Evolutionary conservation across 2,329 filamentous ascomycete genomes (phyloP).

Genomic region (Chrysosporium queenslandicum): DNA sequence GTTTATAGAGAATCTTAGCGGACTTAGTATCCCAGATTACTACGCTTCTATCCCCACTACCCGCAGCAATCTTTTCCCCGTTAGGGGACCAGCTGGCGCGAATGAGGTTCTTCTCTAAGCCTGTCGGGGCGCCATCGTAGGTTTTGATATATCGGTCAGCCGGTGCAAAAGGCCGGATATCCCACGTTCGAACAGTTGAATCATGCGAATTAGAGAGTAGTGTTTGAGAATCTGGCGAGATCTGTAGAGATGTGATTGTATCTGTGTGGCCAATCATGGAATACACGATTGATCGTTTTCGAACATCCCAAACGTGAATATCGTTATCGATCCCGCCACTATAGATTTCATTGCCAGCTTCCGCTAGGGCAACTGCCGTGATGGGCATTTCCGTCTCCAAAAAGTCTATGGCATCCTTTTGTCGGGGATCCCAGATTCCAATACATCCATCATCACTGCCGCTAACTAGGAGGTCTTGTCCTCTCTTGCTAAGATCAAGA

Average conservation of each 20-base stretch:
- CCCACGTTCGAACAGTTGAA: constrained; percentile 88
- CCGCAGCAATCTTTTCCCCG: constrained; percentile 78
- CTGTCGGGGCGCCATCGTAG: constrained; percentile 81
- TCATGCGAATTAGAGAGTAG: constrained; percentile 90
- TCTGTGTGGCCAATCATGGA: constrained; percentile 82
- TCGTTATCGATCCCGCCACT: constrained; percentile 93
- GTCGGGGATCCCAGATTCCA: constrained; percentile 89
- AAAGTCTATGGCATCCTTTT: constrained; percentile 78
- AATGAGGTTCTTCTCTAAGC: constrained; percentile 84
- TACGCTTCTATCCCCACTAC: constrained; percentile 80
- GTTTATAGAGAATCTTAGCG: constrained; percentile 87
- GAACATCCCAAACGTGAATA: constrained; percentile 92
- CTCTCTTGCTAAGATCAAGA: constrained; percentile 76
- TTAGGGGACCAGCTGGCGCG: constrained; percentile 80
- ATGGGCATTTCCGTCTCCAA: constrained; percentile 87
- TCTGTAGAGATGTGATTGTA: constrained; percentile 76
- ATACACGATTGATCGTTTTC: constrained; percentile 82
- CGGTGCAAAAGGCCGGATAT: constrained; percentile 88
- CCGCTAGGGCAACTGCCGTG: constrained; percentile 80
- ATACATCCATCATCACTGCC: constrained; percentile 90
- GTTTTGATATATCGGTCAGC: constrained; percentile 74
- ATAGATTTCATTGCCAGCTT: constrained; percentile 92
- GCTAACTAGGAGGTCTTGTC: constrained; percentile 81
- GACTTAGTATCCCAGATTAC: constrained; percentile 81
- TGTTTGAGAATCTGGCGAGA: constrained; percentile 89